phyloP scores from a whole-genome alignment of 768 basidiomycete genomes.

The Leccinum variicolor region DNA sequence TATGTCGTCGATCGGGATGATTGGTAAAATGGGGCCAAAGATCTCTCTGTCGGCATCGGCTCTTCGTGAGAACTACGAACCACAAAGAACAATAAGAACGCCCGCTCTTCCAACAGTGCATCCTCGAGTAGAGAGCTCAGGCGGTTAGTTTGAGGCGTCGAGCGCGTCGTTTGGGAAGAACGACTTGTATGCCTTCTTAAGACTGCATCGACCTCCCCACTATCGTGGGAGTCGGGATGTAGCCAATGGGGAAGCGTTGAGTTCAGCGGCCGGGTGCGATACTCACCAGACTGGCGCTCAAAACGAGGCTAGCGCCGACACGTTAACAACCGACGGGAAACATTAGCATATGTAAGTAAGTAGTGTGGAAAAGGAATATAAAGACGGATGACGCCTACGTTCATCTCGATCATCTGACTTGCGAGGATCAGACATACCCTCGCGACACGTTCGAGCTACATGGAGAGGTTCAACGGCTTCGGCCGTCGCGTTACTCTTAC shows the following conservation, averaged over 20 bases:
- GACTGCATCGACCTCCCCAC: not conserved
- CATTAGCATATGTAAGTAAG: too few relatives aligned
- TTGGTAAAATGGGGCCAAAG: slow-evolving; percentile 69
- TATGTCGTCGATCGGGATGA: slow-evolving; percentile 56
- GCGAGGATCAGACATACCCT: slow-evolving; percentile 76
- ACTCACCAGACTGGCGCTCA: too few relatives aligned
- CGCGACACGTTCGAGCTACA: slow-evolving; percentile 84
- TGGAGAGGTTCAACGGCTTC: slow-evolving; percentile 43
- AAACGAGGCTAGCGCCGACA: too few relatives aligned
- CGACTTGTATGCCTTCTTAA: slow-evolving; percentile 39
- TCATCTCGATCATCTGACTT: slow-evolving; percentile 82
- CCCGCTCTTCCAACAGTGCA: slow-evolving; percentile 57
- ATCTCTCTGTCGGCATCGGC: slow-evolving; percentile 49
- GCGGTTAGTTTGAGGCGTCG: slow-evolving; percentile 42
- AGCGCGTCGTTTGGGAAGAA: slow-evolving; percentile 58
- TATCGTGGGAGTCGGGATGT: too few relatives aligned
- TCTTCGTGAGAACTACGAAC: not conserved
- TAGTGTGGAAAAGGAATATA: too few relatives aligned
- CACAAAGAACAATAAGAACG: not conserved
- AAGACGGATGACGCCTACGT: slow-evolving; percentile 40
- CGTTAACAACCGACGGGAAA: too few relatives aligned
- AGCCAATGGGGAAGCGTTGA: too few relatives aligned
- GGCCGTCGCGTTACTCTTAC: slow-evolving; percentile 18
- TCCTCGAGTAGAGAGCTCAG: slow-evolving; percentile 55
- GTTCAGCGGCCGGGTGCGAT: too few relatives aligned